Conservation (phyloP, 306 rosid species). For the Glycyrrhiza uralensis region DNA sequence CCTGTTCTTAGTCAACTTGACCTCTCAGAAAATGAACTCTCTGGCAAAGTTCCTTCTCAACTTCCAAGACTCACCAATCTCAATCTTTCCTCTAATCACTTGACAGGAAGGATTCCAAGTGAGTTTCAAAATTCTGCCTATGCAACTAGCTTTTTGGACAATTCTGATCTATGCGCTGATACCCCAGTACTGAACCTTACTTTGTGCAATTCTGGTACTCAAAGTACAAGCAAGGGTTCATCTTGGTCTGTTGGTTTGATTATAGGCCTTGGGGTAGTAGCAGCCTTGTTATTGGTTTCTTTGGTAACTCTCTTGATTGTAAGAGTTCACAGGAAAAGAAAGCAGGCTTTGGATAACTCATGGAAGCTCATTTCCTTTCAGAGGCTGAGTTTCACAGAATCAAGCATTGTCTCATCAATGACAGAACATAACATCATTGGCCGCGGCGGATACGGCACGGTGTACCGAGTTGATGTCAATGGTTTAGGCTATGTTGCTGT, state of each 20-base stretch:
- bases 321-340: slow-evolving; percentile 23
- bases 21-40: slow-evolving; percentile 60
- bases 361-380: slow-evolving; percentile 38
- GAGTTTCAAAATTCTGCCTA: slow-evolving; percentile 37
- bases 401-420: slow-evolving; percentile 25
- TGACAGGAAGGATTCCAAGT: slow-evolving; percentile 50
- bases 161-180: slow-evolving; percentile 60
- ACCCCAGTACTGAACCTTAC: slow-evolving; percentile 23
- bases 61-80: slow-evolving; percentile 31
- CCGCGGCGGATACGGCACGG: slow-evolving; percentile 26
- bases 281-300: slow-evolving; percentile 13
- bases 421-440: slow-evolving; percentile 29
- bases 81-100: slow-evolving; percentile 41
- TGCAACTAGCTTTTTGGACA: slow-evolving; percentile 56
- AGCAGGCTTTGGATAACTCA: slow-evolving; percentile 22
- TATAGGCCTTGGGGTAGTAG: slow-evolving; percentile 26
- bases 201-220: slow-evolving; percentile 35
- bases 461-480: slow-evolving; percentile 16
- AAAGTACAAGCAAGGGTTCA: slow-evolving; percentile 33
- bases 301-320: slow-evolving; percentile 5
- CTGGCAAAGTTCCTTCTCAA: slow-evolving; percentile 52
- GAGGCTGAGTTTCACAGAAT: slow-evolving; percentile 29
- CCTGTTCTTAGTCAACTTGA: slow-evolving; percentile 51
- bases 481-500: slow-evolving; percentile 29
- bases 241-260: slow-evolving; percentile 49